A percentile compares a stretch with the other conserved stretches of the same genome.
Conservation (phyloP, 2,329 filamentous ascomycete genomes). For the Verticillium tricorpus region DNA sequence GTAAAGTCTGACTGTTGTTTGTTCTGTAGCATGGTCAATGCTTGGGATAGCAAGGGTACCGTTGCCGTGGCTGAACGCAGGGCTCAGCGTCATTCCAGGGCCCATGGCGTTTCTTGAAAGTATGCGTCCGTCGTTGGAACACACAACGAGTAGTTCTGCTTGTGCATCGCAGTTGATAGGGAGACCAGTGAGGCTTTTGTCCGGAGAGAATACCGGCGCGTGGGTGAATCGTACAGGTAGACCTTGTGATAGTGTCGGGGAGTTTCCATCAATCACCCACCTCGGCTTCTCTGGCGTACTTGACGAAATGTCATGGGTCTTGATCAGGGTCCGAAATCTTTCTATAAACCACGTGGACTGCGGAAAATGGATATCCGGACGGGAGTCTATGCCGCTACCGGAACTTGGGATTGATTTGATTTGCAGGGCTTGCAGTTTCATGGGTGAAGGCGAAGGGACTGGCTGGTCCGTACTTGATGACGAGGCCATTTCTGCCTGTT, state of each 20-base stretch:
- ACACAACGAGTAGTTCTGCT: background rate
- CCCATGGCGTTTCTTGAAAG: background rate
- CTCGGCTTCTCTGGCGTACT: background rate
- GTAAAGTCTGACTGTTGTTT: background rate
- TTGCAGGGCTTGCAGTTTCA: background rate
- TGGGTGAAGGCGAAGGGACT: background rate
- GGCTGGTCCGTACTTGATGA: too few species aligned
- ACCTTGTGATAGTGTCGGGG: background rate
- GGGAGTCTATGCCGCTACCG: background rate
- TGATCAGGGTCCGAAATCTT: background rate
- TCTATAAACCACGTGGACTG: background rate
- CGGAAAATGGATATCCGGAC: background rate
- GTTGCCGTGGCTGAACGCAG: background rate
- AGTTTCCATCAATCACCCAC: background rate
- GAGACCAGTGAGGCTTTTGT: background rate
- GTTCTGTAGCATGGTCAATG: background rate
- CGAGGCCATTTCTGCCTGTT: too few species aligned
- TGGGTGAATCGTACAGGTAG: background rate
- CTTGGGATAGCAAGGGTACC: background rate
- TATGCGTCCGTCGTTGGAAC: background rate
- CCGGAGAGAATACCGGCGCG: background rate
- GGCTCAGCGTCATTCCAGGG: background rate
- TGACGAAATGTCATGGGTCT: background rate
- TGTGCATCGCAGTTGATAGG: background rate
- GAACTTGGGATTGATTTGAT: background rate